Percentiles rank a stretch among this genome's conserved stretches.
Evolutionary conservation across 2,329 filamentous ascomycete genomes (phyloP).

Genomic region (Leptodontidium sp.): DNA sequence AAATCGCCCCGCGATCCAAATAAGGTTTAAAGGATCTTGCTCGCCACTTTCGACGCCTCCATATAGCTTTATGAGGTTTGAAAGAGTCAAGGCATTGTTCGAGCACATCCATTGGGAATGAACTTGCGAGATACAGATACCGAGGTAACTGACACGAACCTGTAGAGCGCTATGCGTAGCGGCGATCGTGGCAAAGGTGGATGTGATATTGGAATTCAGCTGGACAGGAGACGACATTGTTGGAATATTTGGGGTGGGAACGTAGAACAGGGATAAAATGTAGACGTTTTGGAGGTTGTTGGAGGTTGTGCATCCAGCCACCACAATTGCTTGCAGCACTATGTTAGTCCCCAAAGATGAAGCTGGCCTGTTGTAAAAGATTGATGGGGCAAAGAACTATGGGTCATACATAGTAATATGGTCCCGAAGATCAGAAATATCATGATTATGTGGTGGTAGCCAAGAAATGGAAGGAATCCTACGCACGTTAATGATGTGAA

Average conservation of each 20-base stretch:
- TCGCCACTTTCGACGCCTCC: neutral
- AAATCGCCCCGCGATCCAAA: neutral
- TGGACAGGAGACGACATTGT: neutral
- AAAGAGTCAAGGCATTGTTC: neutral
- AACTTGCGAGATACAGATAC: neutral
- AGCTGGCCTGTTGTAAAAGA: no score
- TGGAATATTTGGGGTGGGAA: neutral
- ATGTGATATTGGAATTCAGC: neutral
- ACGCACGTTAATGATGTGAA: neutral
- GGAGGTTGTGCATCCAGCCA: conserved; percentile 6
- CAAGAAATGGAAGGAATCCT: neutral
- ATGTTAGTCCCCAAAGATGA: neutral
- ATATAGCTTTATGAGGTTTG: neutral
- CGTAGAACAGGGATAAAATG: neutral
- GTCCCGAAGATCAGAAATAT: neutral
- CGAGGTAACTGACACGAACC: neutral
- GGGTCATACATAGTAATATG: neutral
- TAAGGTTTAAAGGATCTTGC: neutral
- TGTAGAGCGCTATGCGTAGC: neutral
- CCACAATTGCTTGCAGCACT: neutral
- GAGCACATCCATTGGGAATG: conserved; percentile 2
- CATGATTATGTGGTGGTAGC: neutral
- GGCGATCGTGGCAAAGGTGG: neutral
- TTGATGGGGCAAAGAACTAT: neutral
- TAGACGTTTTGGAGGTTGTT: conserved; percentile 10